Base-by-base conservation (phyloP, 1,284 basidiomycete genomes). In the Cutaneotrichosporon cutaneum region DNA sequence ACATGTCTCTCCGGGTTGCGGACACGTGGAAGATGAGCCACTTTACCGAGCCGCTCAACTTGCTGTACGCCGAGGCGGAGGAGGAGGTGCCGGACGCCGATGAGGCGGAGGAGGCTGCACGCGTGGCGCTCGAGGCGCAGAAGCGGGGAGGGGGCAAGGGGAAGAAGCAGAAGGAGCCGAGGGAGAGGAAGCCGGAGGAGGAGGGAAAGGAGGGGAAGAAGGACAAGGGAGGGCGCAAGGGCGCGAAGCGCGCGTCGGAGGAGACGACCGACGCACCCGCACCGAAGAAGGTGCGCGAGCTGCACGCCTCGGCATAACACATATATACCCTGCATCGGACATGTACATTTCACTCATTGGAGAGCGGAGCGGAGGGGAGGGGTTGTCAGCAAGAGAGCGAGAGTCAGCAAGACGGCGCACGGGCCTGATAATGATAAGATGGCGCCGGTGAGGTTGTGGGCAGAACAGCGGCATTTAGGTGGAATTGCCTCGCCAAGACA, bases 1-100 rank as follows among this genome's bases (percentile, higher is more conserved):
- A 90, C 66, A 84, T 88, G 64, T 84, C 86, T 21, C 79, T 94
- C 60, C 84, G 81, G 22, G 83, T 95, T 24, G 85, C 85, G 1
- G 86, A 90, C 59, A 87, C 95, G 82, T 89, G 88, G 87, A 92
- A 90, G 79, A 83, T 92, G 80, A 83, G 83, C 33, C 77, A 83
- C 58, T 94, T 92, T 74, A 80, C 88, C 60, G 83, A 85, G 2
- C 87, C 90, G 6, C 82, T 96, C 63, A 85, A 89, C 69, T 81
- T 85, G 65, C 83, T 86, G 66, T 87, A 90, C 66, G 73, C 75
- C 18, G 86, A 87, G 55, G 85, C 85, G 6, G 85, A 84, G 56
- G 84, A 80, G 27, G 84, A 83, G 18, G 48, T 27, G 7, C 21
- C 26, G 4, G 18, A 30, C 6, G 65, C 32, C 16, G 60, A 47